These are phyloP conservation scores for Quercus alba DNA, from an alignment of 306 rosid genomes.

Conservation along the genomic window DNA sequence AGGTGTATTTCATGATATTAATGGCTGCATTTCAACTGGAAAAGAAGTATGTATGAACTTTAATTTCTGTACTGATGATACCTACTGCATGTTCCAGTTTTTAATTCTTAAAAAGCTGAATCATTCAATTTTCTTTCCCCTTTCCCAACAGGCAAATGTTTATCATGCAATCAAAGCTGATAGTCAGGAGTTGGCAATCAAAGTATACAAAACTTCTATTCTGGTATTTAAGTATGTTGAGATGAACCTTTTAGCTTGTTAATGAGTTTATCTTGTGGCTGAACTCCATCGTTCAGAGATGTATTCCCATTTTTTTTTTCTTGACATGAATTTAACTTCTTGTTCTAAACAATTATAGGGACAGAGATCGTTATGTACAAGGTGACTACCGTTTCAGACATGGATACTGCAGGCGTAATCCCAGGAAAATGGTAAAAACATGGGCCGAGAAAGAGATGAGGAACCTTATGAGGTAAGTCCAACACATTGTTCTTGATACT, in stretches of 20 bases:
- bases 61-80: not conserved
- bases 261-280: not conserved
- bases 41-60: conserved; percentile 64
- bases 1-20: conserved; percentile 78
- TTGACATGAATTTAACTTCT: conserved; percentile 15
- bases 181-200: conserved; percentile 81
- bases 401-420: conserved; percentile 86
- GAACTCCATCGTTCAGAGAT: not conserved
- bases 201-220: conserved; percentile 86
- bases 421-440: conserved; percentile 95
- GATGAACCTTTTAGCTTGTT: conserved; percentile 13
- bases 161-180: conserved; percentile 87
- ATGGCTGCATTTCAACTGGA: conserved; percentile 94
- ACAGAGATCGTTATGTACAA: conserved; percentile 90
- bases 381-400: conserved; percentile 85
- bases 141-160: conserved; percentile 75
- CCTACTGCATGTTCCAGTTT: not conserved
- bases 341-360: conserved; percentile 53
- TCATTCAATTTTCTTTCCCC: conserved; percentile 1
- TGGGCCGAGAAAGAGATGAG: conserved; percentile 99
- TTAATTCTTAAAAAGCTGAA: not conserved
- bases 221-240: conserved; percentile 76
- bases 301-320: not conserved
- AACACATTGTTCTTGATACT: not conserved
- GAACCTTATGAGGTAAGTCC: conserved; percentile 69